Evolutionary conservation across 1,284 basidiomycete species (phyloP), one percentile per base, ranked within the genome.

Genomic region (Tilletia indica): DNA sequence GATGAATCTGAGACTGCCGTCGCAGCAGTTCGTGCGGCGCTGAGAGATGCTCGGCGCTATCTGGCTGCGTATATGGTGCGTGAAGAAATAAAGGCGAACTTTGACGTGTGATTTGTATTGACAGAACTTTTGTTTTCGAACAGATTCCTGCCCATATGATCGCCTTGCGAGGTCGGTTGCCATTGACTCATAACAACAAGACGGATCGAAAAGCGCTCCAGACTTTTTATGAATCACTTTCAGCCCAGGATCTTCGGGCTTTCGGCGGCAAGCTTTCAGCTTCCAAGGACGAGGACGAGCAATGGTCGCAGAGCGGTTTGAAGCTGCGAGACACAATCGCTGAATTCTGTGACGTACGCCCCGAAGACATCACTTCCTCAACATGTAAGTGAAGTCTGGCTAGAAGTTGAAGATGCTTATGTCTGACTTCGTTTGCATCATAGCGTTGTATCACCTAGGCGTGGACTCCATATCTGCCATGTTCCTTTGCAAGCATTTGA

Each of bases 181-280:
- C 82, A 0, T 71, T 83, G 47, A 83, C 80, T 21, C 78, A 79
- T 42, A 83, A 83, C 76, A 82, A 82, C 77, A 83, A 83, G 74
- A 74, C 77, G 6, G 81, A 83, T 54, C 73, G 72, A 56, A 74
- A 73, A 63, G 76, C 77, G 0, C 64, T 82, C 56, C 71, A 75
- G 0, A 34, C 36, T 2, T 69, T 73, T 64, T 81, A 78, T 63
- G 56, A 56, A 19, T n/a, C 19, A 0, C 21, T 79, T 39, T 75
- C 78, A n/a, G 68, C 72, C 0, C 38, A 68, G 0, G 49, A 67
- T 68, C 68, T 78, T 19, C 71, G 71, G 1, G 48, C 71, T 12
- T 67, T 78, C n/a, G 72, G 73, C 25, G 58, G 69, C 1, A 69
- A 68, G 70, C 61, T 68, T 31, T 71, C 73, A 14, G 73, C 66